Base-by-base conservation (phyloP, 2,329 filamentous ascomycete genomes). In the Aspergillus tanneri region DNA sequence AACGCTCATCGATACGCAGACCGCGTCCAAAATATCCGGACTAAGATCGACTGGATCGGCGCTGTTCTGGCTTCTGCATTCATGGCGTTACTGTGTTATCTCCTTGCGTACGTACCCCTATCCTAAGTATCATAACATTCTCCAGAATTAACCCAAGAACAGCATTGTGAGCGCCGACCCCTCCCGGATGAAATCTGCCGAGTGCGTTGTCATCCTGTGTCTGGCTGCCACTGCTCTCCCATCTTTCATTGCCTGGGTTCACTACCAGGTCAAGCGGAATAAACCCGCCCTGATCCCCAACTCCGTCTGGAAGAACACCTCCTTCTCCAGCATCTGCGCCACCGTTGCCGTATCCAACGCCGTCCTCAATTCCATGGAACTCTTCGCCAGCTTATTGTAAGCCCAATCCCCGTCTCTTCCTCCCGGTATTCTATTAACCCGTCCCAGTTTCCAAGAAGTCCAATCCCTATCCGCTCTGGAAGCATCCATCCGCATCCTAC, bases 251-350 rank as follows among this genome's bases (percentile, higher is more conserved):
- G 59, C 68, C 8, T 85, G 82, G 82, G 74, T 82, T 39, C 70
- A 72, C 9, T 67, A 69, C 3, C 78, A 77, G 40, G 75, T 77
- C 39, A 67, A 64, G 9, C 57, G 62, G 0, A 68, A 70, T 8
- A 70, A 69, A 2, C 76, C 80, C 10, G 80, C 81, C 0, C 61
- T 86, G 6, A 84, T 86, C 18, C 83, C 83, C 0, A 85, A 85
- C 59, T 76, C 74, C 0, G 65, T 86, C 0, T 86, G 83, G 83
- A 72, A 67, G n/a, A 83, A 81, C 36, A 61, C 64, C 0, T 64
- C 77, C 2, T 86, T 85, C 56, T 76, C 78, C 0, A 73, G 68
- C 21, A 76, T 82, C 16, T 85, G 82, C 56, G 55, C 76, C 3
- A 77, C 72, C 4, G 69, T 81, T 1, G 60, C 76, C 4, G 51